Evolutionary conservation across 371 early-diverging fungal genomes (phyloP).

Genomic region (Rhizopus sp.): DNA sequence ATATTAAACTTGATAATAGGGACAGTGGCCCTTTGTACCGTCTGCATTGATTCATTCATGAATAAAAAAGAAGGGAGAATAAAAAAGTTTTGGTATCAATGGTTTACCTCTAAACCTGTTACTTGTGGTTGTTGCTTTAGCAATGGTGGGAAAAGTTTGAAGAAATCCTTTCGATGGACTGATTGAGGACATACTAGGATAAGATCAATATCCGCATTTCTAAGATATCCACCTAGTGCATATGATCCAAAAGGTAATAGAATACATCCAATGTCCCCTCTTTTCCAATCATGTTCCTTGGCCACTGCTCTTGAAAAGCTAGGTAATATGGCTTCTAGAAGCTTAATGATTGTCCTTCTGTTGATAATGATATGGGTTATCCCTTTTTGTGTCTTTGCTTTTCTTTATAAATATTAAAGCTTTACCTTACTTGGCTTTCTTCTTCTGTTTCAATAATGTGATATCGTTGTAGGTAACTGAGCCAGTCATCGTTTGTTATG

Average conservation of each 20-base stretch:
- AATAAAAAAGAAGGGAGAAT: no score
- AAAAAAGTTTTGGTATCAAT: no score
- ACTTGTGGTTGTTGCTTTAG: constrained; percentile 23
- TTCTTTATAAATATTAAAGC: constrained; percentile 6
- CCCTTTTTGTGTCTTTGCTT: not conserved
- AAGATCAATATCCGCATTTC: constrained; percentile 40
- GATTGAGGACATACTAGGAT: constrained; percentile 28
- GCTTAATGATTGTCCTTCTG: constrained; percentile 8
- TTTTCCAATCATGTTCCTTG: constrained; percentile 9
- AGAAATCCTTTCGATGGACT: constrained; percentile 29
- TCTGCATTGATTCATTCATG: constrained; percentile 10
- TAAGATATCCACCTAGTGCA: constrained; percentile 34
- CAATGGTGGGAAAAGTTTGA: constrained; percentile 17
- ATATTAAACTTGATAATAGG: constrained; percentile 43
- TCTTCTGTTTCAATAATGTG: constrained; percentile 11
- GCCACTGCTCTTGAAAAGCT: constrained; percentile 4
- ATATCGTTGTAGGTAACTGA: constrained; percentile 3
- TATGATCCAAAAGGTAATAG: constrained; percentile 44
- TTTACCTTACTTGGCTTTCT: not conserved
- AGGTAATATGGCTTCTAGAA: constrained; percentile 1
- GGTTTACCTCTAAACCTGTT: constrained; percentile 33
- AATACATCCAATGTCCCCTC: constrained; percentile 15
- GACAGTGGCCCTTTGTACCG: constrained; percentile 32
- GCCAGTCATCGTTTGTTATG: constrained; percentile 14
- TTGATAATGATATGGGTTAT: not conserved